A percentile compares a stretch with the other conserved stretches of the same genome.
These are phyloP conservation scores for Apiospora saccharicola DNA, from an alignment of 2,329 filamentous ascomycete species.

Conservation along the genomic window DNA sequence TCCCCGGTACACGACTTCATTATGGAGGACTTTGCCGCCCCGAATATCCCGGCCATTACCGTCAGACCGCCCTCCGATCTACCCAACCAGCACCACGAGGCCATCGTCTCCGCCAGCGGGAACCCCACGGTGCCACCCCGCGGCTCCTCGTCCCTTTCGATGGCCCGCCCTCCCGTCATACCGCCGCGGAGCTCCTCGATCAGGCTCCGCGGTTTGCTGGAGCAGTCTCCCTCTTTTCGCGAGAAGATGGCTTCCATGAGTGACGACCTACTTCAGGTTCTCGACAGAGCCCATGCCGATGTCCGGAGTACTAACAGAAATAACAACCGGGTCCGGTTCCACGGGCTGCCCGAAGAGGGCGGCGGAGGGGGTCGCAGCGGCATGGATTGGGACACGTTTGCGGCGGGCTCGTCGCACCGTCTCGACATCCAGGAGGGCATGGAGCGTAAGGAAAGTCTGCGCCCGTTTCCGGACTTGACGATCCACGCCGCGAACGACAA, in stretches of 20 bases:
- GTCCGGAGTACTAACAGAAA: neutral
- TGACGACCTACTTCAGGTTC: neutral
- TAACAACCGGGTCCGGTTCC: neutral
- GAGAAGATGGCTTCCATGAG: neutral
- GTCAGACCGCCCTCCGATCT: neutral
- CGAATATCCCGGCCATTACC: neutral
- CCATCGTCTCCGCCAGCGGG: constrained; percentile 12
- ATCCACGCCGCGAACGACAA: neutral
- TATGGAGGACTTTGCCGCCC: neutral
- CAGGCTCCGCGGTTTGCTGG: neutral
- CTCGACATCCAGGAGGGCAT: neutral
- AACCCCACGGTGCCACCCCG: neutral
- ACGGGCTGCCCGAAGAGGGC: too few relatives aligned
- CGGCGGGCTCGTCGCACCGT: neutral
- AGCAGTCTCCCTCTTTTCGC: neutral
- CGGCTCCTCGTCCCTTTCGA: neutral
- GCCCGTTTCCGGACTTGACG: neutral
- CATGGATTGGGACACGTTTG: neutral
- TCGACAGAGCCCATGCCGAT: neutral
- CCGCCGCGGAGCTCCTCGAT: neutral
- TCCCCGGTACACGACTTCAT: neutral
- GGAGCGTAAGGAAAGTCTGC: neutral
- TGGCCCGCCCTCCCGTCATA: neutral
- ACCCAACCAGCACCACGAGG: constrained; percentile 7
- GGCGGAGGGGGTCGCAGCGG: neutral